A percentile compares a stretch with the other conserved stretches of the same genome.
Evolutionary conservation across 2,329 filamentous ascomycete species (phyloP).

Genomic region (Ophiocordyceps unilateralis): DNA sequence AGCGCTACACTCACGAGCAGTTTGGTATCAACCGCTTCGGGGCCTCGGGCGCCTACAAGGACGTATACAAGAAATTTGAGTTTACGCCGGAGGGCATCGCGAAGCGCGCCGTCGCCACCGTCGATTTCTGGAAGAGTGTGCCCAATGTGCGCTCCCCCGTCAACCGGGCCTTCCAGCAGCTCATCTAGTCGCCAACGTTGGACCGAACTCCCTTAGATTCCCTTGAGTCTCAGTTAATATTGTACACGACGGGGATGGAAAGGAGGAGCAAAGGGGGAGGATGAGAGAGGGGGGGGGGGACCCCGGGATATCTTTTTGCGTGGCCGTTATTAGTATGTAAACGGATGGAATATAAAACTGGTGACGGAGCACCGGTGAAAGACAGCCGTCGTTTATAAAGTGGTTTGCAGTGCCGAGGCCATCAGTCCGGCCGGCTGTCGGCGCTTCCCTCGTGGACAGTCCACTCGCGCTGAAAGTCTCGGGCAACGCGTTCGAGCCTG

Average conservation of each 20-base stretch:
- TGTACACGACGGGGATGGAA: background rate
- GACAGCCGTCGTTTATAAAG: no score
- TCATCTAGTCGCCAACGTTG: conserved; percentile 49
- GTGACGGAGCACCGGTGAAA: background rate
- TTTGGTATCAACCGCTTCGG: conserved; percentile 98
- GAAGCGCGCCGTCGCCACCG: conserved; percentile 82
- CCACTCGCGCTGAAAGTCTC: conserved; percentile 38
- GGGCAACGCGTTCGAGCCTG: conserved; percentile 34
- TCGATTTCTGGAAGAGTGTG: conserved; percentile 94
- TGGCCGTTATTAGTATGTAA: conserved; percentile 1
- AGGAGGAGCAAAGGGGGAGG: background rate
- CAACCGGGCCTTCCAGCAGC: conserved; percentile 95
- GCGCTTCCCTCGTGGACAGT: conserved; percentile 9
- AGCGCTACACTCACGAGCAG: conserved; percentile 98
- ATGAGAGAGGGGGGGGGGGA: background rate
- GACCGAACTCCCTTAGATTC: background rate
- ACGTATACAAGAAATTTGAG: conserved; percentile 99
- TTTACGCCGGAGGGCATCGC: conserved; percentile 94
- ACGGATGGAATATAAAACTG: background rate
- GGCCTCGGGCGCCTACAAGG: conserved; percentile 91
- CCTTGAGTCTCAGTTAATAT: background rate
- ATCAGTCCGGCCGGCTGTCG: conserved; percentile 11
- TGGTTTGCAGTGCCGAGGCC: background rate
- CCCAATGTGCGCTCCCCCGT: conserved; percentile 83
- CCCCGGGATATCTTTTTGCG: conserved; percentile 1